Conservation (phyloP, 2,329 filamentous ascomycete species). For the Nemania sp. region DNA sequence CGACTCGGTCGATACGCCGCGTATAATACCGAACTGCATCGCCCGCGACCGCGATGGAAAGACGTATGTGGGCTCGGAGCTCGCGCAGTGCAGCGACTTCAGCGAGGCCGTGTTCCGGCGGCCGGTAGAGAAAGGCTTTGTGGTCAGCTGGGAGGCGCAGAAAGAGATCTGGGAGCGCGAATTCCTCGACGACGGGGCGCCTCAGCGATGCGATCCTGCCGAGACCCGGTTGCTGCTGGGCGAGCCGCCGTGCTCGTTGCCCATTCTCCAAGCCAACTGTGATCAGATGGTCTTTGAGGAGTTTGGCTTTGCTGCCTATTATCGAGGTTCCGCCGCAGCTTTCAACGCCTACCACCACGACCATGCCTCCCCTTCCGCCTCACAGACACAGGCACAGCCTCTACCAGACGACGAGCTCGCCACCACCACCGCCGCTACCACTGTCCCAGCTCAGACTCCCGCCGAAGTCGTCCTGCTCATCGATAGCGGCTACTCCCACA, state of each 20-base stretch:
- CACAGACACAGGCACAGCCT: too few species aligned
- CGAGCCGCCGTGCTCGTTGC: constrained; percentile 82
- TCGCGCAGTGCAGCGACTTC: constrained; percentile 81
- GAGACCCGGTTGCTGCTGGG: constrained; percentile 84
- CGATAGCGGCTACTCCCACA: constrained; percentile 91
- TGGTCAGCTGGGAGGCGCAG: constrained; percentile 96
- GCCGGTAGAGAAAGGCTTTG: constrained; percentile 90
- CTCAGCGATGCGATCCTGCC: constrained; percentile 70
- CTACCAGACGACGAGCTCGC: constrained; percentile 44
- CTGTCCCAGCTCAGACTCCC: constrained; percentile 49
- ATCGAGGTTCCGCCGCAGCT: constrained; percentile 68
- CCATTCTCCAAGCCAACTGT: constrained; percentile 81
- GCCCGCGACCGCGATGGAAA: constrained; percentile 79
- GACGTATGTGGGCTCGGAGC: constrained; percentile 77
- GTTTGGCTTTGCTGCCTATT: constrained; percentile 88
- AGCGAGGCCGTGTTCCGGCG: constrained; percentile 85
- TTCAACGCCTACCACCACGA: constrained; percentile 84
- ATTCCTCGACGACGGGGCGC: constrained; percentile 73
- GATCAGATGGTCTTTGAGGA: constrained; percentile 98
- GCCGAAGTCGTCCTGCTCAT: constrained; percentile 85
- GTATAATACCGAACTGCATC: constrained; percentile 83
- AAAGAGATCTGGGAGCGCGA: constrained; percentile 94
- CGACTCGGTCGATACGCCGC: constrained; percentile 56
- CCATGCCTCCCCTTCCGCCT: too few species aligned
- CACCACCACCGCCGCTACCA: constrained; percentile 18